phyloP scores from a whole-genome alignment of 139 green algal genomes.

The Closterium sp. region DNA sequence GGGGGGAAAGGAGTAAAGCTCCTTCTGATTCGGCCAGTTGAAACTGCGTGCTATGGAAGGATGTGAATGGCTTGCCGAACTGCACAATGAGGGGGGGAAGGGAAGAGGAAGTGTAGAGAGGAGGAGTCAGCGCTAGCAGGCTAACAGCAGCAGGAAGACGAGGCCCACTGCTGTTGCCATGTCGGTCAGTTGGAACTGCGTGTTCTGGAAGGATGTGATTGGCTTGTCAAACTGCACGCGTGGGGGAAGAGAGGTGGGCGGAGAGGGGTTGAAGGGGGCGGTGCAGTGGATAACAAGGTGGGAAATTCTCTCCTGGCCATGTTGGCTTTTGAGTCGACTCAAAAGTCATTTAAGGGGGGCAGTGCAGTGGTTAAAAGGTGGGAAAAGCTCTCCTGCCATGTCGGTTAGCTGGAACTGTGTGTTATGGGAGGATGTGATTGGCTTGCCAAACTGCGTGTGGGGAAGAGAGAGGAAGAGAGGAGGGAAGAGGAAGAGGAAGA shows the following conservation, averaged over 20 bases:
- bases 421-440: conserved; percentile 57
- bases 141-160: too few relatives aligned
- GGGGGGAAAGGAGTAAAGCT: too few relatives aligned
- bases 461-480: too few relatives aligned
- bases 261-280: background rate
- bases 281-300: too few relatives aligned
- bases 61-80: conserved; percentile 64
- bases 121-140: too few relatives aligned
- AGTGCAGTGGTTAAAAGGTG: too few relatives aligned
- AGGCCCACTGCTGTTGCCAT: conserved; percentile 73
- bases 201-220: conserved; percentile 66
- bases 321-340: too few relatives aligned
- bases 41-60: conserved; percentile 75
- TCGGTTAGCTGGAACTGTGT: conserved; percentile 72
- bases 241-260: background rate
- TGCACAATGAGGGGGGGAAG: conserved; percentile 20
- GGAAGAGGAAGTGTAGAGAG: background rate
- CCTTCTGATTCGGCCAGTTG: conserved; percentile 79
- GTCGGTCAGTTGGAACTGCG: conserved; percentile 76
- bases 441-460: background rate
- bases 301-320: too few relatives aligned
- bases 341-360: too few relatives aligned
- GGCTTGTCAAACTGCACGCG: conserved; percentile 64
- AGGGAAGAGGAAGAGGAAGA: background rate
- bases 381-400: conserved; percentile 56